These are phyloP conservation scores for Flagelloscypha sp. DNA, from an alignment of 768 basidiomycete genomes.

Conservation along the genomic window DNA sequence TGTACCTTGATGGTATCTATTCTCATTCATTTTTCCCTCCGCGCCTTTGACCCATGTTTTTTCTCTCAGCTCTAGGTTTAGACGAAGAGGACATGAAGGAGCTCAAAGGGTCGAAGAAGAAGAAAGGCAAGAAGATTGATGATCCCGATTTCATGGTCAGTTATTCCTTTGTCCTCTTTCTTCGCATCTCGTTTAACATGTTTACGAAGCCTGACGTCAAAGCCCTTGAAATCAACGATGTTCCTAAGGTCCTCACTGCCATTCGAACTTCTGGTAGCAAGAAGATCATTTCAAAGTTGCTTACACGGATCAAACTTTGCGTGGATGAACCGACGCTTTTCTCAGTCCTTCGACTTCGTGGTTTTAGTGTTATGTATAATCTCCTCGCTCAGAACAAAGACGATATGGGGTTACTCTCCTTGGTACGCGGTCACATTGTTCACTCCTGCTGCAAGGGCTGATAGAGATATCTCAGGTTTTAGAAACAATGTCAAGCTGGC, in stretches of 20 bases:
- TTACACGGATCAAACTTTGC: slow-evolving; percentile 77
- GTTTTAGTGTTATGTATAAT: slow-evolving; percentile 87
- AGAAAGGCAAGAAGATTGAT: slow-evolving; percentile 86
- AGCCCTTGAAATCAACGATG: slow-evolving; percentile 68
- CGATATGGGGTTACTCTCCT: slow-evolving; percentile 61
- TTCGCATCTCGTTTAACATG: slow-evolving; percentile 4
- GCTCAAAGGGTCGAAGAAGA: slow-evolving; percentile 83
- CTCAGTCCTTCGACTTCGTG: slow-evolving; percentile 86
- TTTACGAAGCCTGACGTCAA: slow-evolving; percentile 60
- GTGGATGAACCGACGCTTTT: slow-evolving; percentile 67
- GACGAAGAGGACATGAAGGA: slow-evolving; percentile 81
- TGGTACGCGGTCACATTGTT: slow-evolving; percentile 43
- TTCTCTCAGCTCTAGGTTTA: slow-evolving; percentile 77
- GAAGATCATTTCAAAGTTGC: slow-evolving; percentile 72
- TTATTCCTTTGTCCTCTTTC: slow-evolving; percentile 2
- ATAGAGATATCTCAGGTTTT: slow-evolving; percentile 37
- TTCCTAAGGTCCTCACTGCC: slow-evolving; percentile 87
- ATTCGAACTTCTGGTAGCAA: slow-evolving; percentile 81
- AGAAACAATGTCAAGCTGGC: slow-evolving; percentile 70
- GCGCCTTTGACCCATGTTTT: neutral
- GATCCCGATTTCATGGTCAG: slow-evolving; percentile 81
- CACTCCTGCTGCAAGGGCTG: neutral
- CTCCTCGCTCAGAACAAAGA: slow-evolving; percentile 68
- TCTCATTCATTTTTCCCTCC: neutral
- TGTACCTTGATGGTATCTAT: slow-evolving; percentile 81